Evolutionary conservation across 805 yeast species (phyloP), one percentile per base, ranked within the genome.

Genomic region (Yarrowia keelungensis): DNA sequence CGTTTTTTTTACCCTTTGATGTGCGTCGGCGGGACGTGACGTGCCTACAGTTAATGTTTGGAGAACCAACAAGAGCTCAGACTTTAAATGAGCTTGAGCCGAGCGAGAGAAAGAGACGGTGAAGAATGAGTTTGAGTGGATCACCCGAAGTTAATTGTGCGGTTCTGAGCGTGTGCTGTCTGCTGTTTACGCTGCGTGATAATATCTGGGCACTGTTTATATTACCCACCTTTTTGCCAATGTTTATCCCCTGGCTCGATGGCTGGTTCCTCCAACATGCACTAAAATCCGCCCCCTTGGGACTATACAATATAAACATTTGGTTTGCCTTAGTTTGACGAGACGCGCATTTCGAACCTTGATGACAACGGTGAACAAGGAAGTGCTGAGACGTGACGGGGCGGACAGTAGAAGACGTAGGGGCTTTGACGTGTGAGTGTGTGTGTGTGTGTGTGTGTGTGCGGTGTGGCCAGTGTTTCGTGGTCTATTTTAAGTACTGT

Each of bases 21-120:
- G 59, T 53, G 59, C 59, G 45, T 38, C 59, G 58, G 45, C 59
- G 45, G 59, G 59, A 53, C 59, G 59, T 53, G 59, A 53, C 59
- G 59, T 53, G 59, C 59, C 59, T 53, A 51, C 56, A 11, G 43
- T 53, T 53, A 19, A 39, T 19, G 45, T 53, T 53, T 14, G 14
- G 42, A 36, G 35, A 26, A 26, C 32, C 32, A 26, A 38, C 5
- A n/a, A 32, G 38, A 53, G 45, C 19, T 19, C 19, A 26, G 59
- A 53, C 59, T 53, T 53, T 39, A 53, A 53, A 53, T 19, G 59
- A 50, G 42, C 56, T 5, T 26, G 32, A 5, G 32, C 32, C 32
- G 7, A 26, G 39, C 39, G 39, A 10, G 12, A 38, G 39, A 38
- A 38, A 38, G 39, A 26, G 32, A 26, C 32, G 32, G 32, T 26